Evolutionary conservation across 768 basidiomycete species (phyloP), one percentile per base, ranked within the genome.

Genomic region (Lentinula raphanica): DNA sequence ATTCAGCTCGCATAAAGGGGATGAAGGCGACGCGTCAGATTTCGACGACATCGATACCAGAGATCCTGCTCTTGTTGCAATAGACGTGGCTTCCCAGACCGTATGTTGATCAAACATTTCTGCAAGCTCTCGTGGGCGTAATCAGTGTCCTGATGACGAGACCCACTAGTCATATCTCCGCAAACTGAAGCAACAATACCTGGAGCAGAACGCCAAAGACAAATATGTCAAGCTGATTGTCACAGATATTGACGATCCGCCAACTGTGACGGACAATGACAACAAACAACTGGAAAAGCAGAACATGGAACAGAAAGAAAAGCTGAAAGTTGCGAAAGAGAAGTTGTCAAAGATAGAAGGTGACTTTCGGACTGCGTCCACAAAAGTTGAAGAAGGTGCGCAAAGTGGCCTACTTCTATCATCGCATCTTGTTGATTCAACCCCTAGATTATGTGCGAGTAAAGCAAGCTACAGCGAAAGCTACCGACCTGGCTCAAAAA

Each of bases 201-300:
- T 94, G 17, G 92, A 96, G 65, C 90, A 93, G 69, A 90, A 93
- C 63, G 90, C 94, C 3, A 96, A 95, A 67, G 85, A 92, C 64
- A 86, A 88, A 70, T 95, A 94, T 66, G 79, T 94, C 64, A 88
- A 88, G 68, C 86, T 85, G 0, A 93, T 95, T 64, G 87, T 93
- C 49, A 90, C 86, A 67, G 88, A 94, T 61, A 84, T 83, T 56
- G 85, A 91, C 64, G 90, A 94, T 58, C 89, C 91, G 0, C 88
- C 88, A 2, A 82, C 86, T 59, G 83, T 94, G 39, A 88, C 87
- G 5, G 84, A 84, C 7, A 87, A 87, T n/a, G 86, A 88, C 60
- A 94, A 94, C 64, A 83, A 87, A 59, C 79, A 78, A 21, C 78
- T 91, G 8, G 71, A 78, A 23, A 64, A 73, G 5, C 70, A 72